Evolutionary conservation across 1,139 yeast species (phyloP), one percentile per base, ranked within the genome.

Genomic region (Pichia sp.): DNA sequence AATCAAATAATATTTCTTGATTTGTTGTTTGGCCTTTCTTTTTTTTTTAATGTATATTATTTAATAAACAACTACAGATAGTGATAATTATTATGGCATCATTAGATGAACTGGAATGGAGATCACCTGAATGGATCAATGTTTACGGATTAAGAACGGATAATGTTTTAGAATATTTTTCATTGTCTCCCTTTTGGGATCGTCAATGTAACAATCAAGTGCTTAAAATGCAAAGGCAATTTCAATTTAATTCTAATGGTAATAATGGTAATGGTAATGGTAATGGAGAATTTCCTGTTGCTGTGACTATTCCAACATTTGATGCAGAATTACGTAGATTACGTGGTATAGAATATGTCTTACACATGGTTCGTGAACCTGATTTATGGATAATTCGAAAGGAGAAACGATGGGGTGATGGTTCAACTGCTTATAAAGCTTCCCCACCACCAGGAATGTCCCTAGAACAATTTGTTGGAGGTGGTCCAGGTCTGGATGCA

Each of bases 81-180:
- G 26, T 6, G 7, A 6, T 7, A 8, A 32, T 8, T 22, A 4
- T 6, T 6, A 47, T 45, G 8, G 41, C 63, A 3, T 74, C 75
- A 8, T 68, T 87, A 40, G 97, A 90, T 60, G 97, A 92, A 60
- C 74, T 92, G 42, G 97, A 90, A 63, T 92, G 98, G 98, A 80
- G 90, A 54, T 84, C 94, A 6, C 98, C 98, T 1, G 98, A 92
- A 63, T 92, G 96, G 90, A 87, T 92, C 53, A 96, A 87, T 61
- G 78, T 82, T 48, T 78, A 82, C 60, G 96, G 96, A 0, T 74
- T 92, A 26, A 75, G 89, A 43, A 84, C 95, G 0, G 95, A 83
- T 45, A 92, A 90, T 59, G 96, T 92, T 2, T 72, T 92, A 22
- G 98, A 92, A 52, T 92, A 92, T 65, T 89, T 94, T 61, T 72